phyloP scores from a whole-genome alignment of 2,329 filamentous ascomycete species.

The Clarireedia paspali region DNA sequence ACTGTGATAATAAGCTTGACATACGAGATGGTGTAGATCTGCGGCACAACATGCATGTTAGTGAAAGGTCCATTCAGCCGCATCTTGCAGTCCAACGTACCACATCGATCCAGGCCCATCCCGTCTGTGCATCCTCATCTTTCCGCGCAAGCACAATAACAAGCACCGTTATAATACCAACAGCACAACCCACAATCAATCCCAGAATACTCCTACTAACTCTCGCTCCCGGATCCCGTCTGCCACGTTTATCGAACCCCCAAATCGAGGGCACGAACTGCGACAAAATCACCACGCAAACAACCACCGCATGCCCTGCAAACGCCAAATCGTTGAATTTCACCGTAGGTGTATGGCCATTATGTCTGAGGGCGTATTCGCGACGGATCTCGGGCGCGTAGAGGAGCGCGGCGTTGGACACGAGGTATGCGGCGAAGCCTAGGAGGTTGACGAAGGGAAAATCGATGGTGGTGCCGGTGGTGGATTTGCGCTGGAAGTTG shows the following conservation, averaged over 20 bases:
- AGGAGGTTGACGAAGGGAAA: slow-evolving; percentile 70
- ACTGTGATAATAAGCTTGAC: slow-evolving; percentile 84
- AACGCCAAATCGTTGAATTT: slow-evolving; percentile 87
- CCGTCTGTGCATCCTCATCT: slow-evolving; percentile 34
- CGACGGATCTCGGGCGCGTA: slow-evolving; percentile 68
- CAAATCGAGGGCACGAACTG: slow-evolving; percentile 69
- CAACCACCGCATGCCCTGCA: slow-evolving; percentile 68
- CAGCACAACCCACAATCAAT: slow-evolving; percentile 60
- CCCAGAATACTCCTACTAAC: slow-evolving; percentile 56
- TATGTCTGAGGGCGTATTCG: slow-evolving; percentile 78
- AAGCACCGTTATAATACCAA: slow-evolving; percentile 43
- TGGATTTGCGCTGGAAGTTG: slow-evolving; percentile 70
- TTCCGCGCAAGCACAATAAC: slow-evolving; percentile 35
- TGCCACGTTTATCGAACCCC: slow-evolving; percentile 59
- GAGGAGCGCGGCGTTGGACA: slow-evolving; percentile 68
- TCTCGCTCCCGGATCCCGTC: slow-evolving; percentile 42
- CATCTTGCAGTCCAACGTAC: slow-evolving; percentile 18
- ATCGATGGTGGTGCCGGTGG: slow-evolving; percentile 77
- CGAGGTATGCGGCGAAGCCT: slow-evolving; percentile 67
- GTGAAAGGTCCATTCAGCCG: background rate
- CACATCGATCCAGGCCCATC: slow-evolving; percentile 57
- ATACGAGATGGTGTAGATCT: slow-evolving; percentile 64
- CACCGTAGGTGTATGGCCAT: slow-evolving; percentile 72
- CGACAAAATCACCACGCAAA: slow-evolving; percentile 65
- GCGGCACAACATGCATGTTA: slow-evolving; percentile 1